A percentile compares a stretch with the other conserved stretches of the same genome.
These are phyloP conservation scores for Lepidium didymum DNA, from an alignment of 345 rosid species.

Conservation along the genomic window DNA sequence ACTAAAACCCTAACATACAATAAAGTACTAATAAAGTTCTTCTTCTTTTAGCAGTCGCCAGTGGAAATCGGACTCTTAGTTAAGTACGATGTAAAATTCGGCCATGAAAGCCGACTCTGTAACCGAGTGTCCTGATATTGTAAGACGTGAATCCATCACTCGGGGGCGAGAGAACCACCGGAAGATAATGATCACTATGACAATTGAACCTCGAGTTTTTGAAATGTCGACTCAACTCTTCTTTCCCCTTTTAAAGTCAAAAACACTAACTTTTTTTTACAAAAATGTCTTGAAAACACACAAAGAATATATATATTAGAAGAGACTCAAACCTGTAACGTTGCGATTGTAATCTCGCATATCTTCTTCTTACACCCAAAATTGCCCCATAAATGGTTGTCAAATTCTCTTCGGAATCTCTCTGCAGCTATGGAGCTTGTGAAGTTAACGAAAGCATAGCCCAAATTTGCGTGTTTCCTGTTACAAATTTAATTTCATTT, in stretches of 20 bases:
- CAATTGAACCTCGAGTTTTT: constrained; percentile 31
- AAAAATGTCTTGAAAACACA: too few relatives aligned
- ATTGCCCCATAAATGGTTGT: constrained; percentile 24
- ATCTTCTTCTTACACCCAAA: constrained; percentile 10
- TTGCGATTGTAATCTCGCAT: constrained; percentile 33
- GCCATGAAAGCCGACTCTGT: not conserved
- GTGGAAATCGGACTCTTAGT: too few relatives aligned
- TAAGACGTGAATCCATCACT: constrained; percentile 29
- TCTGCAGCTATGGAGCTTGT: constrained; percentile 30
- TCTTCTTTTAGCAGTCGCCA: too few relatives aligned
- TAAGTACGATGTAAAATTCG: not conserved
- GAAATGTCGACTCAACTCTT: constrained; percentile 20
- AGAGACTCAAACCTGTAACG: constrained; percentile 33
- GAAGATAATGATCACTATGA: constrained; percentile 32
- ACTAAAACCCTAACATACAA: not conserved
- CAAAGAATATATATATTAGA: too few relatives aligned
- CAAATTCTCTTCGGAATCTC: constrained; percentile 19
- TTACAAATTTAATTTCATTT: not conserved
- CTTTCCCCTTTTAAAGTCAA: constrained; percentile 32
- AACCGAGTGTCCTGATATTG: constrained; percentile 12
- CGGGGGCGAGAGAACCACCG: constrained; percentile 35
- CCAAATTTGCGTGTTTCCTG: constrained; percentile 31
- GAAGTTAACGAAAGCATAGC: constrained; percentile 57
- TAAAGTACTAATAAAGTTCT: too few relatives aligned
- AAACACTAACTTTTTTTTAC: too few relatives aligned